These are phyloP conservation scores for Silybum marianum DNA, from an alignment of 129 eudicot species.

Conservation along the genomic window DNA sequence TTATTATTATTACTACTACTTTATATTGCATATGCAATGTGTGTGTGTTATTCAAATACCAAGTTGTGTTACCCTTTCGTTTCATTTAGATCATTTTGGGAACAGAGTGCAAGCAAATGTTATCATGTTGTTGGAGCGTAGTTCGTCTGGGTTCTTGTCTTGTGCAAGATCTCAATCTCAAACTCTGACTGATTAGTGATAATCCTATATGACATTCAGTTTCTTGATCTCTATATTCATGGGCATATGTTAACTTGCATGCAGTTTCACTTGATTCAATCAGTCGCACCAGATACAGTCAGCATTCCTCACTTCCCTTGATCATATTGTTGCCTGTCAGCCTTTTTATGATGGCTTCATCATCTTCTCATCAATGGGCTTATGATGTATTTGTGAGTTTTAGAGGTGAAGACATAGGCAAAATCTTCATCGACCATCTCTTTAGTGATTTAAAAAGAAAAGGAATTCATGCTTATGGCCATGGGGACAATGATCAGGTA, in stretches of 20 bases:
- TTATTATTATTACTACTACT: neutral
- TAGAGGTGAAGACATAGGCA: slow-evolving; percentile 31
- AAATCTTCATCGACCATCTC: slow-evolving; percentile 41
- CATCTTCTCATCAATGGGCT: slow-evolving; percentile 22
- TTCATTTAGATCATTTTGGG: neutral
- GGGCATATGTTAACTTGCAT: neutral
- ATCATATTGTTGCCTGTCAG: neutral
- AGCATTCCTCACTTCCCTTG: neutral
- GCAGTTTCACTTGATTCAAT: neutral
- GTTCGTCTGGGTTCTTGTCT: neutral
- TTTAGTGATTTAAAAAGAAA: slow-evolving; percentile 22
- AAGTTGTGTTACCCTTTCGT: neutral
- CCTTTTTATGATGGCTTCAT: slow-evolving; percentile 12
- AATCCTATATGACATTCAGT: neutral
- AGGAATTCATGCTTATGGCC: slow-evolving; percentile 28
- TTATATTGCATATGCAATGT: neutral
- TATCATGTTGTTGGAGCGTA: neutral
- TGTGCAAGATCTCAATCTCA: neutral
- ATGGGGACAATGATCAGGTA: slow-evolving; percentile 23
- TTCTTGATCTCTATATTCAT: neutral
- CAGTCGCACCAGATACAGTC: neutral
- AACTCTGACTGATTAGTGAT: neutral
- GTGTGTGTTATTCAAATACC: no score
- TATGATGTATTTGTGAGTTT: slow-evolving; percentile 39
- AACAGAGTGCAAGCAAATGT: neutral